Evolutionary conservation across 2,329 filamentous ascomycete genomes (phyloP).

Genomic region (Diplodia scrobiculata): DNA sequence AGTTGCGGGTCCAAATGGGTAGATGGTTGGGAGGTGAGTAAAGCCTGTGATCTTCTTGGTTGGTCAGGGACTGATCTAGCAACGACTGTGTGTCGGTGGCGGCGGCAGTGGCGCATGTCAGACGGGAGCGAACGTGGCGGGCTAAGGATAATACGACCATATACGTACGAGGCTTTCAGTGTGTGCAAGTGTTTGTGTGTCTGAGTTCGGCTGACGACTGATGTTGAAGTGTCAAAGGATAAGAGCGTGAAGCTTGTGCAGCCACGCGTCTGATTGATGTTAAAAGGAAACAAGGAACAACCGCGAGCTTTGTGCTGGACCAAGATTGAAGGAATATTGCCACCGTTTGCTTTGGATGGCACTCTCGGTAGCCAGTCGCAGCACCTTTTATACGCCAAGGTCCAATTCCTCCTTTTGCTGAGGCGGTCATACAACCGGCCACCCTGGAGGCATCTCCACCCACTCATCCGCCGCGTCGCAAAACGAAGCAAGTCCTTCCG

Average conservation of each 20-base stretch:
- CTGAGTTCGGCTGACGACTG: slow-evolving; percentile 8
- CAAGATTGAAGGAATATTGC: background rate
- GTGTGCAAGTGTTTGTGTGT: slow-evolving; percentile 23
- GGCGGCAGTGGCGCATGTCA: slow-evolving; percentile 14
- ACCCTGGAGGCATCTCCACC: background rate
- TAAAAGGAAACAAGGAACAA: background rate
- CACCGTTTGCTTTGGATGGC: slow-evolving; percentile 1
- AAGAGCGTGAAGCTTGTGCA: slow-evolving; percentile 1
- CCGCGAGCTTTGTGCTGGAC: background rate
- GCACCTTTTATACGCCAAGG: slow-evolving; percentile 12
- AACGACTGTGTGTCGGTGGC: slow-evolving; percentile 19
- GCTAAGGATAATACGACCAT: slow-evolving; percentile 5
- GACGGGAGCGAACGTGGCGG: slow-evolving; percentile 10
- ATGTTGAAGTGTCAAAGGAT: slow-evolving; percentile 11
- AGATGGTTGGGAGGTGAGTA: background rate
- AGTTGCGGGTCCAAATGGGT: background rate
- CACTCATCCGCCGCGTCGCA: background rate
- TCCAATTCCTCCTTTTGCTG: background rate
- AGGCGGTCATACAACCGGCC: background rate
- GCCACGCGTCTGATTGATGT: background rate
- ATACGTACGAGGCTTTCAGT: slow-evolving; percentile 14
- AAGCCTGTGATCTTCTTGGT: background rate
- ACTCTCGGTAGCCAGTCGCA: background rate
- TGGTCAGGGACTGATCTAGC: slow-evolving; percentile 5
- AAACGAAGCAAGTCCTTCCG: background rate